phyloP scores from a whole-genome alignment of 2,329 filamentous ascomycete species.

The Colletotrichum melonis region DNA sequence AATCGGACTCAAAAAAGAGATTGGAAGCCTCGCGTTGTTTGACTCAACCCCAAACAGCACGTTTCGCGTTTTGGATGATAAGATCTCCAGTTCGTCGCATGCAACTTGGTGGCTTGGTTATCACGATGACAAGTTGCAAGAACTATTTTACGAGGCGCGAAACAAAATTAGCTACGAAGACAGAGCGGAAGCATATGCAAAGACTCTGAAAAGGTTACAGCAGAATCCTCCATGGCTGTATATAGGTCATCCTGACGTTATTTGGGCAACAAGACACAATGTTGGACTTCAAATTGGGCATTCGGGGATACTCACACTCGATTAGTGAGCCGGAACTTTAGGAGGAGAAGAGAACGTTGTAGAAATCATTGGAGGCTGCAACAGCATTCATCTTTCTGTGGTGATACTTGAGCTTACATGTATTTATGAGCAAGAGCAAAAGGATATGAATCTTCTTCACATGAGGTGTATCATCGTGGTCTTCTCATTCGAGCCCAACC shows the following conservation, averaged over 20 bases:
- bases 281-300: conserved; percentile 1
- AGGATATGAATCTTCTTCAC: too few species aligned
- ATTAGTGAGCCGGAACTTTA: neutral
- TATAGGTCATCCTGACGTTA: conserved; percentile 14
- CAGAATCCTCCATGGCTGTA: conserved; percentile 19
- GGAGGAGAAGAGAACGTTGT: neutral
- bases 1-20: conserved; percentile 18
- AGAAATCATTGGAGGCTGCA: neutral
- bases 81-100: conserved; percentile 11
- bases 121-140: conserved; percentile 13
- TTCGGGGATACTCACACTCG: conserved; percentile 3
- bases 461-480: too few species aligned
- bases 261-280: neutral
- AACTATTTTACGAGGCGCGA: neutral
- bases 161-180: neutral
- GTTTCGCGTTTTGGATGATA: conserved; percentile 17
- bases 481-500: neutral
- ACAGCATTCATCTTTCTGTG: neutral
- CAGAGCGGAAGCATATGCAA: conserved; percentile 3
- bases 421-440: too few species aligned
- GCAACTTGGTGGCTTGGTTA: conserved; percentile 18
- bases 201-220: conserved; percentile 1
- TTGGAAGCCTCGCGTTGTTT: conserved; percentile 8
- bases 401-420: neutral
- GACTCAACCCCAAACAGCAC: conserved; percentile 21